phyloP scores from a whole-genome alignment of 768 basidiomycete genomes.

The Tulasnella sp. region DNA sequence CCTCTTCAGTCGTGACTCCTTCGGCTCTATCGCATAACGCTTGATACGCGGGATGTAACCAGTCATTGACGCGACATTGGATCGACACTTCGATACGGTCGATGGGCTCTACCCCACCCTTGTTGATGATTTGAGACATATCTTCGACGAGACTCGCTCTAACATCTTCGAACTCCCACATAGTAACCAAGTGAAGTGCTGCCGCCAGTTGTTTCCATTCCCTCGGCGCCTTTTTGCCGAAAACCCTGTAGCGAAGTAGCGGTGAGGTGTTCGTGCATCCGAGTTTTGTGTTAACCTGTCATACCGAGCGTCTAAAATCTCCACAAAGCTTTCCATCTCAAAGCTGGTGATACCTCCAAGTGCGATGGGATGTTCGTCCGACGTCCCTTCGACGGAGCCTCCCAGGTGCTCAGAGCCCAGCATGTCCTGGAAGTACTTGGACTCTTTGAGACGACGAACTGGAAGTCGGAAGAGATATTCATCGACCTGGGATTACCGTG shows the following conservation, averaged over 20 bases:
- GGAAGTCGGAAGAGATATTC: background rate
- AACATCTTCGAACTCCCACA: conserved; percentile 27
- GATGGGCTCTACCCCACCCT: background rate
- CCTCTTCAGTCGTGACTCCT: background rate
- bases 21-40: background rate
- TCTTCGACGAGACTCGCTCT: background rate
- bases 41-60: conserved; percentile 15
- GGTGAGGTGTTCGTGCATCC: too few species aligned
- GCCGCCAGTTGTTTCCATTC: conserved; percentile 4
- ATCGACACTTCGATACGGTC: background rate
- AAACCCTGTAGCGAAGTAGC: background rate
- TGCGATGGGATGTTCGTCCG: conserved; percentile 22
- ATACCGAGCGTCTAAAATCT: conserved; percentile 3
- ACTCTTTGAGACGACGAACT: background rate
- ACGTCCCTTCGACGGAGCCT: background rate
- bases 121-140: background rate
- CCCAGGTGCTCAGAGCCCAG: conserved; percentile 2
- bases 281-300: too few species aligned
- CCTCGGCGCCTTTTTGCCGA: background rate
- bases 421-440: conserved; percentile 17
- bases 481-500: background rate
- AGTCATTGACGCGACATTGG: background rate
- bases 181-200: conserved; percentile 22
- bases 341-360: conserved; percentile 16
- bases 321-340: conserved; percentile 30